Evolutionary conservation across 2,329 filamentous ascomycete genomes (phyloP), one percentile per base, ranked within the genome.

Genomic region (Fusarium sp.): DNA sequence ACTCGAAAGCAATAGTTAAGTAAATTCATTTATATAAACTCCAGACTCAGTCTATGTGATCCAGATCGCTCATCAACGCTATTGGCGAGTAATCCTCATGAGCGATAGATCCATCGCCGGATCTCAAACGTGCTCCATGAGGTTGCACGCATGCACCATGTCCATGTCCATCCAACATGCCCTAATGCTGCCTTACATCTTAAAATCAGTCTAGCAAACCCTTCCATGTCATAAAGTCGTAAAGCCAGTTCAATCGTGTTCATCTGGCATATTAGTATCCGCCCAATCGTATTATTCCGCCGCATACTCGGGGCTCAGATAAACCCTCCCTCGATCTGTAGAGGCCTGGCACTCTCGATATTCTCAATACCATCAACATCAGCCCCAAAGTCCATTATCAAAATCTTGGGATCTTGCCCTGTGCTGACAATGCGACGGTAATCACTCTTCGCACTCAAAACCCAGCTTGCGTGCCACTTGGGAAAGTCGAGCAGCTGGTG

Each of bases 391-490:
- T 99, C 96, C 87, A 98, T 92, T 68, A 99, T 93, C 66, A 98
- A 85, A 58, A 97, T 95, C 80, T 97, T 92, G 39, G 95, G 93
- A 79, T 98, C 95, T 83, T 99, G 96, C 56, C 95, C 96, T 2
- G 96, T 97, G 77, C 94, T 96, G 71, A 99, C 94, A 72, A 99
- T 96, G 70, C 96, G 91, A 67, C 96, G 89, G 82, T 98, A 98
- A 81, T 99, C 96, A 72, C 94, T 95, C 87, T 98, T 98, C 58
- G 96, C 96, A 73, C 94, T 95, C 67, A 99, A 85, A 79, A 99
- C 97, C 96, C 96, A 99, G 83, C 94, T 97, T 17, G 93, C 92
- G 66, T 98, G 97, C 95, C 95, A 98, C 75, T 93, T 91, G n/a
- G 95, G 93, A 78, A 98, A 96, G 77, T 95, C 92, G 71, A 97